These are phyloP conservation scores for Mycena amicta DNA, from an alignment of 768 basidiomycete genomes.

Conservation along the genomic window DNA sequence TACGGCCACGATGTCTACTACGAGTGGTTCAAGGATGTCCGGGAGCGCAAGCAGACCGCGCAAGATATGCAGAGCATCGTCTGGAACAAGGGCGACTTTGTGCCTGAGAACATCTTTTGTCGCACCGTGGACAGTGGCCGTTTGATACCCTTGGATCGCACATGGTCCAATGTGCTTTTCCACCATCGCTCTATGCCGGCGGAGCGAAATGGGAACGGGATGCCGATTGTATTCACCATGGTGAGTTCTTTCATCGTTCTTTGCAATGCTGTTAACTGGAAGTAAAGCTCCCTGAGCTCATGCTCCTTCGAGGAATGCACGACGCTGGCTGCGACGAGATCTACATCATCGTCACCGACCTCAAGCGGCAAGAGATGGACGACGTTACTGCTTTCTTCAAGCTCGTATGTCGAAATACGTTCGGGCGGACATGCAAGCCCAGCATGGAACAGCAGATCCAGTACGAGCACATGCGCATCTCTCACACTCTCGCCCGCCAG, in stretches of 20 bases:
- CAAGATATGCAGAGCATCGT: conserved; percentile 54
- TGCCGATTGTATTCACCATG: conserved; percentile 82
- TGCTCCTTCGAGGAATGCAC: conserved; percentile 81
- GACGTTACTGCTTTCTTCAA: conserved; percentile 80
- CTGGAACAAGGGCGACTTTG: conserved; percentile 74
- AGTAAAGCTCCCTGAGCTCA: conserved; percentile 70
- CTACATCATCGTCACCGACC: conserved; percentile 76
- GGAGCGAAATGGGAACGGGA: conserved; percentile 81
- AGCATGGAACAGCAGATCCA: conserved; percentile 69
- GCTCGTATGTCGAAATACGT: conserved; percentile 66
- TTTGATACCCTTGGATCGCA: conserved; percentile 77
- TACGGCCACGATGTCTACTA: conserved; percentile 63
- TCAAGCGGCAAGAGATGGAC: conserved; percentile 81
- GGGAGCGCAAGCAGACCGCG: conserved; percentile 64
- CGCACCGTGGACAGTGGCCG: conserved; percentile 79
- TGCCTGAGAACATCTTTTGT: conserved; percentile 79
- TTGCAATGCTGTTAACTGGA: conserved; percentile 7
- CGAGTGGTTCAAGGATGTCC: conserved; percentile 74
- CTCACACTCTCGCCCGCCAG: conserved; percentile 66
- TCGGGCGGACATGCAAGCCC: conserved; percentile 63
- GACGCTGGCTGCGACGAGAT: conserved; percentile 79
- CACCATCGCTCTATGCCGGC: conserved; percentile 76
- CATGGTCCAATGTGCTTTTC: conserved; percentile 81
- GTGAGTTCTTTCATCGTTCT: conserved; percentile 37
- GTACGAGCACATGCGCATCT: conserved; percentile 73